Percentiles rank a stretch among this genome's conserved stretches.
phyloP scores from a whole-genome alignment of 139 green algal genomes.

The Micractinium sp. region DNA sequence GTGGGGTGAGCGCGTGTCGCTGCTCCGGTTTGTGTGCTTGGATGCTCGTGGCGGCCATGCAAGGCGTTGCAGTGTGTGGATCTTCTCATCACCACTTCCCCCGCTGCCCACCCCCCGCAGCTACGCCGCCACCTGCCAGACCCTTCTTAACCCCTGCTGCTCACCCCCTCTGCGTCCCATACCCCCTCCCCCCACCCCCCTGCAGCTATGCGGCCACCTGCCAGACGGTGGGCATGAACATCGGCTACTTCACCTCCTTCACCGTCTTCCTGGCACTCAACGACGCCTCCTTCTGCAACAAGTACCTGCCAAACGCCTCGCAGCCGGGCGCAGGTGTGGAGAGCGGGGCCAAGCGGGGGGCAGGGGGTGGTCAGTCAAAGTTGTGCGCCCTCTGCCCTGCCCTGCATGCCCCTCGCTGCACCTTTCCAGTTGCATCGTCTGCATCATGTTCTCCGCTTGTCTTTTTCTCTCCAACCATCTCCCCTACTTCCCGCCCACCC shows the following conservation, averaged over 20 bases:
- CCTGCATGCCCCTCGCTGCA: too few relatives aligned
- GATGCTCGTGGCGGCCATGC: too few relatives aligned
- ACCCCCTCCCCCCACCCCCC: neutral
- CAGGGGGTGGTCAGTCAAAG: too few relatives aligned
- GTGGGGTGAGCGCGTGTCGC: slow-evolving; percentile 57
- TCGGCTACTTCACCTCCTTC: slow-evolving; percentile 93
- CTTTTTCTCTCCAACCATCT: too few relatives aligned
- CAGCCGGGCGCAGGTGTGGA: neutral
- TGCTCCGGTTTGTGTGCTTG: neutral
- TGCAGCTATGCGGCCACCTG: slow-evolving; percentile 70
- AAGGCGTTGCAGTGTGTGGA: too few relatives aligned
- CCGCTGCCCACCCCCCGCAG: too few relatives aligned
- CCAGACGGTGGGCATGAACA: slow-evolving; percentile 93
- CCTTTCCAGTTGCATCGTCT: too few relatives aligned
- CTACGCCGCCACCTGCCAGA: too few relatives aligned
- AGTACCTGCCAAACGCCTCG: slow-evolving; percentile 58
- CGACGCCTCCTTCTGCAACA: slow-evolving; percentile 80
- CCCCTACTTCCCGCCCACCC: neutral
- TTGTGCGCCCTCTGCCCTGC: too few relatives aligned
- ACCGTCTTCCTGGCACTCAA: slow-evolving; percentile 93
- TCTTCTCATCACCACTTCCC: neutral
- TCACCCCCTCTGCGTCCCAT: neutral
- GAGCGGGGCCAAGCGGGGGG: too few relatives aligned
- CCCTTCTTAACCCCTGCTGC: neutral
- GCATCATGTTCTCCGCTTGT: too few relatives aligned